These are phyloP conservation scores for Arachnomyces sp. DNA, from an alignment of 2,329 filamentous ascomycete species.

Conservation along the genomic window DNA sequence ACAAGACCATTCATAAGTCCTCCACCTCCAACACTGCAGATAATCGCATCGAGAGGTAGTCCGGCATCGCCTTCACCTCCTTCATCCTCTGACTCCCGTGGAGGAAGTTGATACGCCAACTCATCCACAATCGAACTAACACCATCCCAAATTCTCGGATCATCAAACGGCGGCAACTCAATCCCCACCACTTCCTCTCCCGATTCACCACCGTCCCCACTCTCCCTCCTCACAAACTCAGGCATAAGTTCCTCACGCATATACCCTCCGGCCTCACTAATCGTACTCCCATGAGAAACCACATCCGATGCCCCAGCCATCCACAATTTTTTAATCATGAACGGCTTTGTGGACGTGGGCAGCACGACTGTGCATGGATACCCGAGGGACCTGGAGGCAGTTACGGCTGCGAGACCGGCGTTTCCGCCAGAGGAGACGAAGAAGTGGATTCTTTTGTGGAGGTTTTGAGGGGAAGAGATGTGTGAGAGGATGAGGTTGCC, in stretches of 20 bases:
- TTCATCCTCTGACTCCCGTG: conserved; percentile 18
- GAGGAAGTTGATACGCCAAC: conserved; percentile 34
- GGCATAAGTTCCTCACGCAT: conserved; percentile 48
- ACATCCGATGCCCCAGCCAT: conserved; percentile 60
- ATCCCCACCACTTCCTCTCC: conserved; percentile 30
- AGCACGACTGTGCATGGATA: conserved; percentile 69
- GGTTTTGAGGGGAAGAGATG: conserved; percentile 34
- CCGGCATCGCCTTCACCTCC: conserved; percentile 25
- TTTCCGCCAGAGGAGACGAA: conserved; percentile 78
- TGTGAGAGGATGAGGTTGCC: conserved; percentile 60
- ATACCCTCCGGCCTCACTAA: conserved; percentile 62
- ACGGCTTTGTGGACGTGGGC: conserved; percentile 54
- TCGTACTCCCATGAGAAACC: conserved; percentile 59
- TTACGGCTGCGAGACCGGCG: conserved; percentile 73
- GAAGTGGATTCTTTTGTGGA: conserved; percentile 54
- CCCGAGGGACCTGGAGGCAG: conserved; percentile 57
- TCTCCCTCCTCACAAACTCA: conserved; percentile 28
- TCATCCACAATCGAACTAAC: conserved; percentile 40
- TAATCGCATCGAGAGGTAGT: conserved; percentile 56
- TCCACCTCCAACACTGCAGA: conserved; percentile 75
- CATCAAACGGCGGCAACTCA: conserved; percentile 39
- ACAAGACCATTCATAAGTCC: conserved; percentile 71
- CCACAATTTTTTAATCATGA: conserved; percentile 65
- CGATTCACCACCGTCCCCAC: conserved; percentile 19
- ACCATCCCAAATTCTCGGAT: conserved; percentile 40